Conservation (phyloP, 2,329 filamentous ascomycete genomes). For the Fusarium sp. region DNA sequence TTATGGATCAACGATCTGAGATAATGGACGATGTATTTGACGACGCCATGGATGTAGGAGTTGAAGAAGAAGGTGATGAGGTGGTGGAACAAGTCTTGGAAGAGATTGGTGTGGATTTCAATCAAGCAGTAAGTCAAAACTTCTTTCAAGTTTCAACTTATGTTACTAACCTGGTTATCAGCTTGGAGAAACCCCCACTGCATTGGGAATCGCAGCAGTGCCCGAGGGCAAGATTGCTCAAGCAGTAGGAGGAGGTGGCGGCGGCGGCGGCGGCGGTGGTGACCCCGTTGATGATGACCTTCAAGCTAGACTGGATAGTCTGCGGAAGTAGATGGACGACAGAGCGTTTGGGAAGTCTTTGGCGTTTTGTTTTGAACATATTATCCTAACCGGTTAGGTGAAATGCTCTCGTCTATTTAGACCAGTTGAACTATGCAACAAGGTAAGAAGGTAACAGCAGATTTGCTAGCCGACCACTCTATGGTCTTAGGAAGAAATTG, state of each 20-base stretch:
- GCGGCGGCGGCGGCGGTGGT: constrained; percentile 62
- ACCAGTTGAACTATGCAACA: not conserved
- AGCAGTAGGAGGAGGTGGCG: constrained; percentile 74
- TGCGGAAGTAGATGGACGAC: constrained; percentile 66
- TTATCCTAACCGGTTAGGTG: not conserved
- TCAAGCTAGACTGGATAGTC: constrained; percentile 90
- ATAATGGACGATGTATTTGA: constrained; percentile 99
- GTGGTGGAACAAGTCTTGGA: constrained; percentile 96
- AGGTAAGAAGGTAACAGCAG: not conserved
- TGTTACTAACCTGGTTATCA: constrained; percentile 55
- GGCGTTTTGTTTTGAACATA: not conserved
- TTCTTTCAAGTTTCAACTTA: constrained; percentile 33
- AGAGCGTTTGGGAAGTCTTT: not conserved
- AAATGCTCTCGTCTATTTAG: not conserved
- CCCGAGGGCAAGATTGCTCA: constrained; percentile 85
- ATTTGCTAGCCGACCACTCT: not conserved
- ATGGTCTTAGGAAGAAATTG: constrained; percentile 1
- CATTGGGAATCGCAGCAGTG: constrained; percentile 78
- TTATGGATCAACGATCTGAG: constrained; percentile 98
- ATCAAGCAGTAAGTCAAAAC: constrained; percentile 77
- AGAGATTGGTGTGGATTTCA: constrained; percentile 95
- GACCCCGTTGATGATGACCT: constrained; percentile 89
- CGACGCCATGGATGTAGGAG: constrained; percentile 88
- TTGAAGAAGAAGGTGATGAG: constrained; percentile 96
- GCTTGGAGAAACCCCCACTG: constrained; percentile 92